Conservation (phyloP, 139 green algal genomes). For the Chlamydomonas schloesseri region DNA sequence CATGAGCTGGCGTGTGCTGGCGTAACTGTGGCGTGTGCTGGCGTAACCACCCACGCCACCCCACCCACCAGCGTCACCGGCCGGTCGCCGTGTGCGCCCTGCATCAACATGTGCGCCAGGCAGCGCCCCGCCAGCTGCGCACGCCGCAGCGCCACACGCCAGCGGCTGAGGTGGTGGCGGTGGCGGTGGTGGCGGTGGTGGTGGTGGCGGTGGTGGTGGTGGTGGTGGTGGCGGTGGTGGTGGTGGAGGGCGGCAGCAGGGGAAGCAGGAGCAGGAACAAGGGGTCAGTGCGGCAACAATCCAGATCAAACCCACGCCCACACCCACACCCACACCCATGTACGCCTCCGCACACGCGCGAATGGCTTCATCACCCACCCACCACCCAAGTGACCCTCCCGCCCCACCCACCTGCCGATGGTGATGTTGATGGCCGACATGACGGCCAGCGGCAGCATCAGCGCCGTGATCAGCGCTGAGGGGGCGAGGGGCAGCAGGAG, state of each 20-base stretch:
- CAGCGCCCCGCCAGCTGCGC: conserved; percentile 62
- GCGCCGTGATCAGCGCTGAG: conserved; percentile 68
- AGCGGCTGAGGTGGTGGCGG: not conserved
- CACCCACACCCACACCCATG: too few relatives aligned
- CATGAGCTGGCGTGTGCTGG: too few relatives aligned
- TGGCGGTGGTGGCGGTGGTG: not conserved
- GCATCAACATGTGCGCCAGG: conserved; percentile 76
- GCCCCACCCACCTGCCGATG: conserved; percentile 53
- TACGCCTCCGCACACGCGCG: too few relatives aligned
- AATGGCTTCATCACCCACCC: too few relatives aligned
- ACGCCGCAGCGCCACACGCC: conserved; percentile 47
- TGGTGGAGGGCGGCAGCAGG: too few relatives aligned
- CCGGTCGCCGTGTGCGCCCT: conserved; percentile 72
- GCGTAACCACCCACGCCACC: not conserved
- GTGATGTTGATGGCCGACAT: conserved; percentile 60
- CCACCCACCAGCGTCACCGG: conserved; percentile 63
- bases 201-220: not conserved
- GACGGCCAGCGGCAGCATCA: conserved; percentile 62
- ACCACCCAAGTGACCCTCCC: too few relatives aligned
- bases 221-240: not conserved
- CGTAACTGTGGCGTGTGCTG: too few relatives aligned
- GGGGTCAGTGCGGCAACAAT: too few relatives aligned
- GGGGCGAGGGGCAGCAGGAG: too few relatives aligned
- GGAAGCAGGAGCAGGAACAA: too few relatives aligned
- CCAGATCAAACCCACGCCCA: too few relatives aligned